Conservation (phyloP, 2,329 filamentous ascomycete genomes). For the Aspergillus sp. region DNA sequence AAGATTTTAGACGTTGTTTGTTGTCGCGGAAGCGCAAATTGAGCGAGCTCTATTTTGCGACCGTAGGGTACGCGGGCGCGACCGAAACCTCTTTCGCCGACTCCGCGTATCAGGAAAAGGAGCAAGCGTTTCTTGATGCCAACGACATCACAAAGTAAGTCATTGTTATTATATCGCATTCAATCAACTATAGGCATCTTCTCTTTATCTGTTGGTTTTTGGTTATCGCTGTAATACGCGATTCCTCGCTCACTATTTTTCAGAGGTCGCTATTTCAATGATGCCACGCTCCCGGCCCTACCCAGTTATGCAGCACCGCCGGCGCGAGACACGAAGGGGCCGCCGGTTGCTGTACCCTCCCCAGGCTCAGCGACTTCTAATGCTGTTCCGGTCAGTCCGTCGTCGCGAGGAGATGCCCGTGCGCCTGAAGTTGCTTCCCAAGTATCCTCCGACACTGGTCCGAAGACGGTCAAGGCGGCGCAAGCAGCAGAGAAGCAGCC, state of each 20-base stretch:
- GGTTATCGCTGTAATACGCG: background rate
- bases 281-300: conserved; percentile 51
- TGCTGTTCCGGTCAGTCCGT: conserved; percentile 20
- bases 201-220: background rate
- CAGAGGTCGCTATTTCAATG: conserved; percentile 59
- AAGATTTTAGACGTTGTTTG: conserved; percentile 55
- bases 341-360: conserved; percentile 33
- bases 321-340: conserved; percentile 29
- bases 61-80: conserved; percentile 54
- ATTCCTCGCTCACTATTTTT: conserved; percentile 13
- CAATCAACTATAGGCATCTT: background rate
- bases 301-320: conserved; percentile 31
- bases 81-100: conserved; percentile 58
- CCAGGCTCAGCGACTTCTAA: conserved; percentile 32
- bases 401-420: conserved; percentile 18
- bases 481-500: conserved; percentile 10
- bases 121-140: conserved; percentile 56
- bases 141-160: conserved; percentile 60
- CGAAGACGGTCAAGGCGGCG: conserved; percentile 1
- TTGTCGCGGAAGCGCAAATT: conserved; percentile 88
- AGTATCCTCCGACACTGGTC: conserved; percentile 3
- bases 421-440: conserved; percentile 13
- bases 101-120: conserved; percentile 49
- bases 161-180: conserved; percentile 7
- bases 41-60: conserved; percentile 81